phyloP scores from a whole-genome alignment of 176 grass and related monocot genomes.

The Triticum timopheevii region DNA sequence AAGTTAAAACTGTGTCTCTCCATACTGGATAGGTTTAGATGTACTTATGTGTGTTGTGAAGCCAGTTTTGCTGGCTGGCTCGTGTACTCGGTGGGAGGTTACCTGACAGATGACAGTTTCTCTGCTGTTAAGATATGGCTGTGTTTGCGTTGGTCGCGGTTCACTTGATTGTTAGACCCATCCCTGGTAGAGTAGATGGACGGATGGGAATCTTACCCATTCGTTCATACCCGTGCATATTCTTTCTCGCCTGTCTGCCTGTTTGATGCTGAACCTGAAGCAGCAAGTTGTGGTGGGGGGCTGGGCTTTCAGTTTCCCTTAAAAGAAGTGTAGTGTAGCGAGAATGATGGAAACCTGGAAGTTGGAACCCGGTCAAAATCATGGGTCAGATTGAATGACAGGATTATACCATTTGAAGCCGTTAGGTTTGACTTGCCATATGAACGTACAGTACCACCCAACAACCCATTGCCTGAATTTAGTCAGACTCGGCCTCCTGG shows the following conservation, averaged over 20 bases:
- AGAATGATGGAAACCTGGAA: neutral
- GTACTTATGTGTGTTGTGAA: neutral
- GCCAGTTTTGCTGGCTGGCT: slow-evolving; percentile 35
- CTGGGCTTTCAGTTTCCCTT: neutral
- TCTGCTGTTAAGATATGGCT: slow-evolving; percentile 4
- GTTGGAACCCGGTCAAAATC: neutral
- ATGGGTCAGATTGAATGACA: neutral
- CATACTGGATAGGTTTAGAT: slow-evolving; percentile 28
- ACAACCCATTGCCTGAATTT: neutral
- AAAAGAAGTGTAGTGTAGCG: neutral
- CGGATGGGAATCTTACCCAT: neutral
- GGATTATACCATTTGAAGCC: neutral
- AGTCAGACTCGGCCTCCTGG: neutral
- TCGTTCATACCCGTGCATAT: neutral
- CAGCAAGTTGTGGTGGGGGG: neutral
- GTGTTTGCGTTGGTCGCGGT: neutral
- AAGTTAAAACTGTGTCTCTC: neutral
- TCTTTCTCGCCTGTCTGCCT: neutral
- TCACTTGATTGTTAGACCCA: neutral
- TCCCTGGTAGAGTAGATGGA: slow-evolving; percentile 6
- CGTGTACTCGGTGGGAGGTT: slow-evolving; percentile 37
- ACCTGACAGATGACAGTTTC: slow-evolving; percentile 12
- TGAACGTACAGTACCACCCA: neutral
- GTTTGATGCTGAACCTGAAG: neutral
- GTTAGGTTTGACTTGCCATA: slow-evolving; percentile 5